phyloP scores from a whole-genome alignment of 495 filamentous ascomycete genomes.

The Hypomontagnella submonticulosa region DNA sequence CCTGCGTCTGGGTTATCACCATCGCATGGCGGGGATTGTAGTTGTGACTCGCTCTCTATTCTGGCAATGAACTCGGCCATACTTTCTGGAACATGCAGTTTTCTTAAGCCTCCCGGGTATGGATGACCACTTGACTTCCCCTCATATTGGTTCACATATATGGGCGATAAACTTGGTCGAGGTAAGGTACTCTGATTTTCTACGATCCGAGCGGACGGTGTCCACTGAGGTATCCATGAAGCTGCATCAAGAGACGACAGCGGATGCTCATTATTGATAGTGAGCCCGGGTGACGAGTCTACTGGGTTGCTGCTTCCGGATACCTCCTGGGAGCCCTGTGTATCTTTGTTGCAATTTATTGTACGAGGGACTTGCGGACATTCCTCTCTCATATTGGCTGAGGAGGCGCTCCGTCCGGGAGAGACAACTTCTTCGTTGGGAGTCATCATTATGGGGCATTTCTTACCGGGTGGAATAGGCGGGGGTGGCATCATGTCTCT shows the following conservation, averaged over 20 bases:
- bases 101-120: not conserved
- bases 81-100: slow-evolving; percentile 35
- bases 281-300: slow-evolving; percentile 9
- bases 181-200: slow-evolving; percentile 11
- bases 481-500: slow-evolving; percentile 48
- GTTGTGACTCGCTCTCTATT: slow-evolving; percentile 51
- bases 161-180: slow-evolving; percentile 34
- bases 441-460: not conserved
- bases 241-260: slow-evolving; percentile 16
- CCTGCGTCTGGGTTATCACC: slow-evolving; percentile 2
- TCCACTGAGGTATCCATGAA: slow-evolving; percentile 43
- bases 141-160: slow-evolving; percentile 30
- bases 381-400: slow-evolving; percentile 1
- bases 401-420: not conserved
- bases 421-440: slow-evolving; percentile 2
- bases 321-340: not conserved
- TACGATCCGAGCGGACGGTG: slow-evolving; percentile 9
- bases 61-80: slow-evolving; percentile 54
- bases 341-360: not conserved
- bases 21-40: not conserved
- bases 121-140: slow-evolving; percentile 3
- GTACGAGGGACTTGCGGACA: not conserved
- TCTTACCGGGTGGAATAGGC: slow-evolving; percentile 26
- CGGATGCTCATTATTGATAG: slow-evolving; percentile 8
- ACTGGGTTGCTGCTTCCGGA: not conserved